Evolutionary conservation across 1,139 yeast species (phyloP).

Genomic region (Scheffersomyces stambukii): DNA sequence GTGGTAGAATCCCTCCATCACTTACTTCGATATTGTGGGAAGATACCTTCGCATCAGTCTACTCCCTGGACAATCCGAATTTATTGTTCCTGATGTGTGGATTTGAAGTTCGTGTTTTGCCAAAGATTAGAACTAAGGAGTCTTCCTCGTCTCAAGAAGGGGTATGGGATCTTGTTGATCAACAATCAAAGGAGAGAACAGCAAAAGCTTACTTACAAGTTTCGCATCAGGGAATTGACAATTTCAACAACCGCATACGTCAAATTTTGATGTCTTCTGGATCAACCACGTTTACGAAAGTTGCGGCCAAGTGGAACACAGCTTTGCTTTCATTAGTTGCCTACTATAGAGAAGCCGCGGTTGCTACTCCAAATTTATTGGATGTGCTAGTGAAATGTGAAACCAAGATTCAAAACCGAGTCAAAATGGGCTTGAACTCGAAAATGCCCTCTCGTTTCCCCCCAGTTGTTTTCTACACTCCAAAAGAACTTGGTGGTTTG

Average conservation of each 20-base stretch:
- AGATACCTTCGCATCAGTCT: conserved; percentile 79
- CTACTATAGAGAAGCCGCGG: conserved; percentile 89
- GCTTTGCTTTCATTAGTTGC: conserved; percentile 83
- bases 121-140: conserved; percentile 56
- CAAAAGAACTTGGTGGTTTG: conserved; percentile 93
- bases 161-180: conserved; percentile 83
- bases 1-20: conserved; percentile 73
- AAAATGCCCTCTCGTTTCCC: conserved; percentile 99
- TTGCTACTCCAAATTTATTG: conserved; percentile 72
- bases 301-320: conserved; percentile 96
- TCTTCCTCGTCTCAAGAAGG: conserved; percentile 61
- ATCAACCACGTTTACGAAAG: conserved; percentile 89
- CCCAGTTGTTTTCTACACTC: conserved; percentile 97
- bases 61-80: conserved; percentile 87
- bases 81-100: conserved; percentile 89
- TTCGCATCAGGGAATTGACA: conserved; percentile 70
- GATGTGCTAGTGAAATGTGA: conserved; percentile 88
- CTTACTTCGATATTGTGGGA: conserved; percentile 77
- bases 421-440: conserved; percentile 91
- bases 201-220: conserved; percentile 89
- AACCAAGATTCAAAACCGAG: conserved; percentile 89
- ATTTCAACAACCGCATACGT: conserved; percentile 78
- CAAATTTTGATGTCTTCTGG: conserved; percentile 96
- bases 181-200: conserved; percentile 73
- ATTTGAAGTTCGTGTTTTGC: conserved; percentile 85